Percentiles rank a stretch among this genome's conserved stretches.
Evolutionary conservation across 495 filamentous ascomycete species (phyloP).

Genomic region (Lichenothelia convexa): DNA sequence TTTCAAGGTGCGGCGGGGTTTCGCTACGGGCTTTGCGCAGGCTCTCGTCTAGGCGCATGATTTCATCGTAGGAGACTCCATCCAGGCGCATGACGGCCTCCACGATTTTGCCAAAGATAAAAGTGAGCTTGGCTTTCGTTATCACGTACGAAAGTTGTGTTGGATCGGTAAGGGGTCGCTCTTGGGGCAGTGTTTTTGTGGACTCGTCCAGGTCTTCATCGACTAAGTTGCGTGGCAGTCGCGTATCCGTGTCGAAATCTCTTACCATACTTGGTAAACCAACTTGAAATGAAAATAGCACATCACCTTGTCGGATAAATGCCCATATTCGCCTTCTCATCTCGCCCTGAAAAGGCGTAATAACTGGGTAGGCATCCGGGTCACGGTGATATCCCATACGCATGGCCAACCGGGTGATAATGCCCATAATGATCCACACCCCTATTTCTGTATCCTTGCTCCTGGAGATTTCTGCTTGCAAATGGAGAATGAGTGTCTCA

Average conservation of each 20-base stretch:
- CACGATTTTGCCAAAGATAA: constrained; percentile 42
- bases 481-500: constrained; percentile 74
- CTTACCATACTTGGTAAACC: constrained; percentile 84
- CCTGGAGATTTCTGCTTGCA: constrained; percentile 62
- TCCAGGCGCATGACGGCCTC: constrained; percentile 30
- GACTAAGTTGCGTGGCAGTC: constrained; percentile 72
- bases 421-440: constrained; percentile 62
- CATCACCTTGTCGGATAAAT: constrained; percentile 61
- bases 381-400: constrained; percentile 94
- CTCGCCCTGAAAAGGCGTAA: constrained; percentile 78
- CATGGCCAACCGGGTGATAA: constrained; percentile 73
- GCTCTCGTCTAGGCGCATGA: constrained; percentile 53
- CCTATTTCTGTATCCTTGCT: constrained; percentile 65
- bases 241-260: constrained; percentile 63
- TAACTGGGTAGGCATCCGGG: constrained; percentile 60
- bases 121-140: constrained; percentile 47
- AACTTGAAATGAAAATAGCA: constrained; percentile 79
- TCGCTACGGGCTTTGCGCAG: constrained; percentile 48
- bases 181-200: constrained; percentile 54
- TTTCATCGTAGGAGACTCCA: constrained; percentile 52
- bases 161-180: constrained; percentile 54
- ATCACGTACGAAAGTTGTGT: constrained; percentile 86
- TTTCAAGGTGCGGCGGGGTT: constrained; percentile 49
- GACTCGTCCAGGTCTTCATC: constrained; percentile 85
- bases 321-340: constrained; percentile 84